Evolutionary conservation across 768 basidiomycete genomes (phyloP), one percentile per base, ranked within the genome.

Genomic region (Kwoniella europaea): DNA sequence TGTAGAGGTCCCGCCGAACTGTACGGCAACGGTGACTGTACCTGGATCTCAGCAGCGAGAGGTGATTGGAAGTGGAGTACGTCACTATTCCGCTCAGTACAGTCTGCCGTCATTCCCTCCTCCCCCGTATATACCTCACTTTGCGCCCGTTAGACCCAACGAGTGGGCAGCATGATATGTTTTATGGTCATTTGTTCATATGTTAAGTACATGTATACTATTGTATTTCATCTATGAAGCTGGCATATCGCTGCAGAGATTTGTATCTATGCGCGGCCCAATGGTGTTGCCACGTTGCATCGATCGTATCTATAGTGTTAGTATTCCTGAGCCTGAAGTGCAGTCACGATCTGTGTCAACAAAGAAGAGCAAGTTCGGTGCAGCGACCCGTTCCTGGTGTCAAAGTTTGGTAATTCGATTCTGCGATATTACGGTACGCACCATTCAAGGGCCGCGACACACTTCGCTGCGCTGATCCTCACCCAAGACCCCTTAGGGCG

Each of bases 1-100:
- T 3, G 60, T 77, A 16, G 46, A 53, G 4, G 74, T 80, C 1
- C 79, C 79, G 10, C 77, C 79, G 12, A 78, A 78, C 53, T 61
- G 62, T 20, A 74, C 69, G 4, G 79, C 75, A 1, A 16, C 53
- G 24, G 71, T 80, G 10, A 44, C 63, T 13, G 50, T 80, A 54
- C 75, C 75, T 13, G 77, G 76, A 16, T 54, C 27, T 16, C 41
- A 46, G 12, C 27, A 66, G 6, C 16, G 29, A 20, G 41, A 29
- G 18, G 7, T n/a, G 10, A 43, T 66, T 2, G 66, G 66, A 13
- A 67, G 66, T 41, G 66, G 66, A 10, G 1, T 29, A 10, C 58
- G 58, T 24, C 7, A 24, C 10, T 67, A 67, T 42, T 46, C 27
- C 0, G 41, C 56, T 13, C 66, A 55, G 29, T 67, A 67, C 22